Conservation (phyloP, 2,329 filamentous ascomycete genomes). For the Sphaceloma murrayae region DNA sequence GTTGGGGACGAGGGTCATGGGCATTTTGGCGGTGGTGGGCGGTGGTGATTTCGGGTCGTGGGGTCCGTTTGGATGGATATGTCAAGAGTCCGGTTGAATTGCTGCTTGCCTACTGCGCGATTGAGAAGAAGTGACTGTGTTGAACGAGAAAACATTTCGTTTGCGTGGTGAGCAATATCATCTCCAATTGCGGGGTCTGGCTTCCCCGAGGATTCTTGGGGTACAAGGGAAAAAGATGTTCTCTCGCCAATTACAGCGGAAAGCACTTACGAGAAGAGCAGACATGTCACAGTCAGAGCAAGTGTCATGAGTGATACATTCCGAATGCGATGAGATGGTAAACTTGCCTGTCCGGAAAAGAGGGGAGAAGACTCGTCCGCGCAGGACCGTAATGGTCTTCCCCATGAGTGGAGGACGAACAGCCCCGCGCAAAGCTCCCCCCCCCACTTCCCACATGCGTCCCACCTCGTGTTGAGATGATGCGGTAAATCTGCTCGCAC, state of each 20-base stretch:
- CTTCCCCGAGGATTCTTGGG: slow-evolving; percentile 9
- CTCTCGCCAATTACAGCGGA: no score
- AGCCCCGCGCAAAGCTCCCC: slow-evolving; percentile 8
- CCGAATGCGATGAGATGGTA: no score
- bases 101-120: no score
- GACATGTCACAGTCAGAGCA: no score
- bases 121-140: not conserved
- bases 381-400: slow-evolving; percentile 10
- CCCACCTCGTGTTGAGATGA: slow-evolving; percentile 2
- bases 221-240: slow-evolving; percentile 3
- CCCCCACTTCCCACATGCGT: slow-evolving; percentile 6
- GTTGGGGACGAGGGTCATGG: slow-evolving; percentile 12
- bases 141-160: not conserved
- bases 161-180: not conserved
- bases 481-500: slow-evolving; percentile 10
- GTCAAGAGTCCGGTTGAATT: no score
- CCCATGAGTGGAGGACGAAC: slow-evolving; percentile 8
- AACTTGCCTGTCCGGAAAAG: not conserved
- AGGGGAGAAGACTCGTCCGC: no score
- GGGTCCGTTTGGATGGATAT: no score
- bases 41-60: no score
- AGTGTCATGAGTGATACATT: no score
- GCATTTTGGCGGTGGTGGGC: slow-evolving; percentile 12
- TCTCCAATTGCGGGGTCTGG: slow-evolving; percentile 10
- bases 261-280: no score